Evolutionary conservation across 768 basidiomycete genomes (phyloP).

Genomic region (Sarcomyxa edulis): DNA sequence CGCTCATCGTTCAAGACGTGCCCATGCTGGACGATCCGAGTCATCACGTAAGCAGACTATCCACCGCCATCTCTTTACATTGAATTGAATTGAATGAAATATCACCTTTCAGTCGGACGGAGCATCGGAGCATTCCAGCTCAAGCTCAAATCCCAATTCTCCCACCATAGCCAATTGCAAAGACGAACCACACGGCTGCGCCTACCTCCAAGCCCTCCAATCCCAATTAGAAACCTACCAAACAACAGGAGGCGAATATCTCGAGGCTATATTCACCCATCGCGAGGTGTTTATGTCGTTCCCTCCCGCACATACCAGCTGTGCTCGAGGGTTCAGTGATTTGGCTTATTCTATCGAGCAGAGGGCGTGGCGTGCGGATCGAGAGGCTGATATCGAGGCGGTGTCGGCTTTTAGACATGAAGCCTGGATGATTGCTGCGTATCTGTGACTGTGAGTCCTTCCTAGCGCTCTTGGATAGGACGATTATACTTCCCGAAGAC

Average conservation of each 20-base stretch:
- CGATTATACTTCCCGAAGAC: too few relatives aligned
- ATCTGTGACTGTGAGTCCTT: constrained; percentile 19
- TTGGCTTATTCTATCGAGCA: constrained; percentile 60
- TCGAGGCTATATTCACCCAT: constrained; percentile 76
- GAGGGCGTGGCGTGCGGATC: constrained; percentile 65
- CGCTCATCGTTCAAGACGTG: constrained; percentile 28
- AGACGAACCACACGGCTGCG: constrained; percentile 46
- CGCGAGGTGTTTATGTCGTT: constrained; percentile 61
- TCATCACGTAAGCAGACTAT: constrained; percentile 29
- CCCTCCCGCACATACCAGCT: constrained; percentile 58
- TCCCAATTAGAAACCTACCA: constrained; percentile 46
- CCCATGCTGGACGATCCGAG: constrained; percentile 40
- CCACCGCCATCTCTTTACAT: background rate
- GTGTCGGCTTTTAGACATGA: constrained; percentile 66
- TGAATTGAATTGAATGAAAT: background rate
- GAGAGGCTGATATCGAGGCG: constrained; percentile 67
- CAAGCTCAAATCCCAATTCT: constrained; percentile 25
- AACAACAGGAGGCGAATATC: constrained; percentile 70
- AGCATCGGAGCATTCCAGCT: constrained; percentile 35
- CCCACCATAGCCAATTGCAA: too few relatives aligned
- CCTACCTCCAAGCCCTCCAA: constrained; percentile 55
- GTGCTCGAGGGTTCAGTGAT: constrained; percentile 60
- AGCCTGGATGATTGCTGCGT: constrained; percentile 51
- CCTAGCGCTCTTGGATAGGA: too few relatives aligned
- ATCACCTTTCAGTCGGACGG: constrained; percentile 34